Base-by-base conservation (phyloP, 1,284 basidiomycete genomes). In the Entoloma clypeatum region DNA sequence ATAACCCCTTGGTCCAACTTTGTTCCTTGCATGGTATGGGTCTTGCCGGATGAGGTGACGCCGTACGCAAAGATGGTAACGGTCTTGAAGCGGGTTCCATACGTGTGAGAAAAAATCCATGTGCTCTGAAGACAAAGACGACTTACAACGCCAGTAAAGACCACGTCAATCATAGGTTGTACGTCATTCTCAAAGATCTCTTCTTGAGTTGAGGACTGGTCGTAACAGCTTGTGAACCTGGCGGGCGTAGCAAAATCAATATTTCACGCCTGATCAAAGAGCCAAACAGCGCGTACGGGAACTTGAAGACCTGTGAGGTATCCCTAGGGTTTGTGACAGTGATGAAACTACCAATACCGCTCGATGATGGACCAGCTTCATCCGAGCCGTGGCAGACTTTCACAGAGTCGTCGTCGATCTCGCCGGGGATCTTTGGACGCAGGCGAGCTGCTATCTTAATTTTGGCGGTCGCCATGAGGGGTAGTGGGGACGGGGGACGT, bases 11-110 rank as follows among this genome's bases (percentile, higher is more conserved):
- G 84, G 28, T 85, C 68, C 0, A 64, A 39, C 27, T 62, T 68
- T 3, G 73, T 79, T 22, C 88, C 88, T 60, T 91, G 87, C 84
- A 92, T 92, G 0, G 89, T 92, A 60, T 89, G 79, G 0, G 86
- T 87, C 66, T 89, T 89, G 11, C 86, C 86, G 9, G 84, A 86
- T 3, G 82, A 86, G 5, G 86, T 88, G 11, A 89, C 86, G 6
- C 86, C 86, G 59, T 89, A 89, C 1, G 86, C 85, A 48, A 89
- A 88, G 16, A 89, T 77, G 5, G 86, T 87, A 3, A 86, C 81
- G 0, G 82, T 86, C 82, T 87, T 28, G 19, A 22, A 14, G 21
- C 16, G 4, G 25, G 5, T 44, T 43, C 4, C 29, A 16, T 19
- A 34, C 17, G 2, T 27, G 7, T 30, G 3, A 33, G 27, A 33